phyloP scores from a whole-genome alignment of 495 filamentous ascomycete genomes.

The Aspergillus bridgeri region DNA sequence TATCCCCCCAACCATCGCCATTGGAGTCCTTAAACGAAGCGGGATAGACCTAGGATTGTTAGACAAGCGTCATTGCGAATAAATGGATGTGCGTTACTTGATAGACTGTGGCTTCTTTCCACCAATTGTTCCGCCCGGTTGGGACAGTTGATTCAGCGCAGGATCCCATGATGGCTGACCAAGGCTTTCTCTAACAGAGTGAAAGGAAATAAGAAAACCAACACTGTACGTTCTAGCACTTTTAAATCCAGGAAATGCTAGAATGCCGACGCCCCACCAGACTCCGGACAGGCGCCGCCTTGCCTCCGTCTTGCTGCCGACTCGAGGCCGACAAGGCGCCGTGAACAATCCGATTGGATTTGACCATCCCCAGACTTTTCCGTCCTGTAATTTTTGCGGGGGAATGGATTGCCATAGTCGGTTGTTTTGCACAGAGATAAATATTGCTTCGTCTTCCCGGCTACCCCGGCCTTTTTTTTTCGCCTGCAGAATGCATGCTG shows the following conservation, averaged over 20 bases:
- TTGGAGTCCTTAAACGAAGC: conserved; percentile 40
- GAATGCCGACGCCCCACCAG: neutral
- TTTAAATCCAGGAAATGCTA: neutral
- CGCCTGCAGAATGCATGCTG: neutral
- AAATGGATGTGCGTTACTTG: conserved; percentile 11
- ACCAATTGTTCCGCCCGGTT: conserved; percentile 30
- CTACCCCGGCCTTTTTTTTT: no score
- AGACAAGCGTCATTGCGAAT: neutral
- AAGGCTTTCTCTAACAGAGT: neutral
- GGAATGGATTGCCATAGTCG: neutral
- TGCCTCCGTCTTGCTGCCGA: conserved; percentile 6
- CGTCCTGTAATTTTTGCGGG: neutral
- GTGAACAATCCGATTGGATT: neutral
- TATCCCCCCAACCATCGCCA: conserved; percentile 50
- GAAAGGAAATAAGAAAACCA: neutral
- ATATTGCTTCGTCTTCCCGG: neutral
- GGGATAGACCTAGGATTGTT: conserved; percentile 42
- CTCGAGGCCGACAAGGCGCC: neutral
- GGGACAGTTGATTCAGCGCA: conserved; percentile 13
- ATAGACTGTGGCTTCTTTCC: conserved; percentile 40
- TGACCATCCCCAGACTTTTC: conserved; percentile 5
- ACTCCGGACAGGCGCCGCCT: conserved; percentile 15
- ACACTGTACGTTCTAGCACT: neutral
- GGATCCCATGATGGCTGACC: conserved; percentile 11
- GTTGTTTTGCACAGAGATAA: neutral